A percentile compares a stretch with the other conserved stretches of the same genome.
Evolutionary conservation across 345 rosid species (phyloP).

Genomic region (Heritiera littoralis): DNA sequence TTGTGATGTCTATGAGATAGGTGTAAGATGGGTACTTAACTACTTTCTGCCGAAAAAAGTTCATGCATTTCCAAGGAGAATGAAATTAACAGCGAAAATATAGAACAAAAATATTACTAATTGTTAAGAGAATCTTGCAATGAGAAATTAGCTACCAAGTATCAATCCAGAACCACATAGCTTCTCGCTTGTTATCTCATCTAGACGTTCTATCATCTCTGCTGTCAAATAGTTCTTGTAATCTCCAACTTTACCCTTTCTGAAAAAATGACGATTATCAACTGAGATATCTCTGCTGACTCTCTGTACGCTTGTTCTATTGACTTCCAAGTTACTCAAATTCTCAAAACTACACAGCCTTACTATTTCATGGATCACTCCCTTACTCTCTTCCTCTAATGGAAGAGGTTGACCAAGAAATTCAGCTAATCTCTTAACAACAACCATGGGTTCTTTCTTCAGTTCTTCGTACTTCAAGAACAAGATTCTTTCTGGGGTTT

Average conservation of each 20-base stretch:
- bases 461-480: constrained; percentile 34
- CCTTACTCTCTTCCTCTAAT: constrained; percentile 25
- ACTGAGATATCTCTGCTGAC: neutral
- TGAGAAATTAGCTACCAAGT: neutral
- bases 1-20: too few species aligned
- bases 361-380: constrained; percentile 25
- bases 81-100: too few species aligned
- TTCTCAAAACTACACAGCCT: constrained; percentile 37
- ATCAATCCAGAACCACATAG: constrained; percentile 26
- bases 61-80: too few species aligned
- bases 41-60: too few species aligned
- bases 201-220: constrained; percentile 30
- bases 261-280: constrained; percentile 26
- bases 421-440: constrained; percentile 29
- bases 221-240: constrained; percentile 28
- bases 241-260: constrained; percentile 39
- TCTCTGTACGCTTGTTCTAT: constrained; percentile 24
- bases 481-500: neutral
- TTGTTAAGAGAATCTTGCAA: too few species aligned
- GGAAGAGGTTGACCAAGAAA: constrained; percentile 27
- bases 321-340: constrained; percentile 39
- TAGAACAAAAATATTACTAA: too few species aligned
- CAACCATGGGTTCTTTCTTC: constrained; percentile 24
- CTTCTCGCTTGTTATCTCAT: constrained; percentile 11
- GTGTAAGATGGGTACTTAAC: too few species aligned